Conservation (phyloP, 2,329 filamentous ascomycete species). For the Colletotrichum abscissum region DNA sequence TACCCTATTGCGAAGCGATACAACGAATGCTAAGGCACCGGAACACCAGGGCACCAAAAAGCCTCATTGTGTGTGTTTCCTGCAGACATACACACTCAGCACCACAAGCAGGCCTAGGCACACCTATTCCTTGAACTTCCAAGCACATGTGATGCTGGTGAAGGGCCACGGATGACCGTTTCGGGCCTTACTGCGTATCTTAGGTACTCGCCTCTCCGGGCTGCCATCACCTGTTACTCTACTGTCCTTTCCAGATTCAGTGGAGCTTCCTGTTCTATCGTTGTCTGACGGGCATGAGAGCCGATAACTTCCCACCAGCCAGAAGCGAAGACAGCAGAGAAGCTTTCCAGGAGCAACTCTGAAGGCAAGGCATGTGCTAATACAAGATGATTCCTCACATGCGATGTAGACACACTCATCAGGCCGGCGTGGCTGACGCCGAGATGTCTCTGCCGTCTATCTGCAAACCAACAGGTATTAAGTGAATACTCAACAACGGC, state of each 20-base stretch:
- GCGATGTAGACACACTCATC: not conserved
- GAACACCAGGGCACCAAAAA: not conserved
- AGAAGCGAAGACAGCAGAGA: conserved; percentile 2
- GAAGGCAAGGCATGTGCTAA: not conserved
- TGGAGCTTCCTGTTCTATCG: not conserved
- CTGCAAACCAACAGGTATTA: not conserved
- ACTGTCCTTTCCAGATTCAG: not conserved
- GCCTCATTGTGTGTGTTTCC: not conserved
- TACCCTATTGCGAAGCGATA: conserved; percentile 20
- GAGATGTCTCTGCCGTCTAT: not conserved
- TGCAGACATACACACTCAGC: not conserved
- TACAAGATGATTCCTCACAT: not conserved
- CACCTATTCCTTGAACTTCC: not conserved
- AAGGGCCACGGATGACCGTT: conserved; percentile 20
- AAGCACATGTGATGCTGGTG: conserved; percentile 23
- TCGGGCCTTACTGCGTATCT: not conserved
- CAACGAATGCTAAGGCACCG: not conserved
- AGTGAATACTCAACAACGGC: not conserved
- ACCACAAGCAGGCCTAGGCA: not conserved
- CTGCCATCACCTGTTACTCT: not conserved
- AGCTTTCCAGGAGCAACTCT: not conserved
- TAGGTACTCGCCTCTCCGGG: not conserved
- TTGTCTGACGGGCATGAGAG: conserved; percentile 19
- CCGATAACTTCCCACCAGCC: conserved; percentile 15
- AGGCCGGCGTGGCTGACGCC: not conserved